Conservation (phyloP, 768 basidiomycete species). For the Harrya chromipes region DNA sequence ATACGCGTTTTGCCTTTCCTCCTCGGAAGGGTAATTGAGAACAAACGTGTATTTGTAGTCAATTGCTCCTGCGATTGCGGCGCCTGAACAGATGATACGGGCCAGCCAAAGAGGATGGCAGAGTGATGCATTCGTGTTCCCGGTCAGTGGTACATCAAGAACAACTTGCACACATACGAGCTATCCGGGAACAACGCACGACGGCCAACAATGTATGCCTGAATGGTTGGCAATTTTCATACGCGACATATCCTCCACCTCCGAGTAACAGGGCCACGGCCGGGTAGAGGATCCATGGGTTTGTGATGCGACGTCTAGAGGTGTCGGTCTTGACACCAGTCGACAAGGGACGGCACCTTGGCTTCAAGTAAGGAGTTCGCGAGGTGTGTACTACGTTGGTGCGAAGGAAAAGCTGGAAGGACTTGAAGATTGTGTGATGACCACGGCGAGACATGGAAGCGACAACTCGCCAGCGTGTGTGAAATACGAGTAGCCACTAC, state of each 20-base stretch:
- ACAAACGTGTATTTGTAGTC: slow-evolving; percentile 73
- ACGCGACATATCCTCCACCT: slow-evolving; percentile 44
- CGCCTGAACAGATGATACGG: slow-evolving; percentile 37
- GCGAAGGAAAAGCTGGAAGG: slow-evolving; percentile 7
- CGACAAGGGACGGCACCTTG: slow-evolving; percentile 11
- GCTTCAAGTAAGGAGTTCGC: slow-evolving; percentile 4
- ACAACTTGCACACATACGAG: slow-evolving; percentile 41
- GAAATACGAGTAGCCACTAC: neutral
- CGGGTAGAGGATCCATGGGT: slow-evolving; percentile 27
- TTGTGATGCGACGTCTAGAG: slow-evolving; percentile 7
- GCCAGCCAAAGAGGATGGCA: neutral
- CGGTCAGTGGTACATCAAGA: slow-evolving; percentile 22
- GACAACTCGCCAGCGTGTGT: neutral
- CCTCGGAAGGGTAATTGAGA: slow-evolving; percentile 46
- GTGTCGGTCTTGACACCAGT: neutral
- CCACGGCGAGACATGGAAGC: slow-evolving; percentile 16
- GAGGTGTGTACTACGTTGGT: slow-evolving; percentile 1
- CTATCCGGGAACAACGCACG: slow-evolving; percentile 78
- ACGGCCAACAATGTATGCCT: slow-evolving; percentile 72
- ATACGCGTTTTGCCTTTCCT: slow-evolving; percentile 50
- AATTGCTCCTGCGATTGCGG: slow-evolving; percentile 59
- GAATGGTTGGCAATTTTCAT: slow-evolving; percentile 69
- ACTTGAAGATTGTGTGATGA: slow-evolving; percentile 13
- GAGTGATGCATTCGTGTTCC: slow-evolving; percentile 21
- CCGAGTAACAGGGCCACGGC: slow-evolving; percentile 24